phyloP scores from a whole-genome alignment of 805 yeast genomes.

The Lipomyces kockii region DNA sequence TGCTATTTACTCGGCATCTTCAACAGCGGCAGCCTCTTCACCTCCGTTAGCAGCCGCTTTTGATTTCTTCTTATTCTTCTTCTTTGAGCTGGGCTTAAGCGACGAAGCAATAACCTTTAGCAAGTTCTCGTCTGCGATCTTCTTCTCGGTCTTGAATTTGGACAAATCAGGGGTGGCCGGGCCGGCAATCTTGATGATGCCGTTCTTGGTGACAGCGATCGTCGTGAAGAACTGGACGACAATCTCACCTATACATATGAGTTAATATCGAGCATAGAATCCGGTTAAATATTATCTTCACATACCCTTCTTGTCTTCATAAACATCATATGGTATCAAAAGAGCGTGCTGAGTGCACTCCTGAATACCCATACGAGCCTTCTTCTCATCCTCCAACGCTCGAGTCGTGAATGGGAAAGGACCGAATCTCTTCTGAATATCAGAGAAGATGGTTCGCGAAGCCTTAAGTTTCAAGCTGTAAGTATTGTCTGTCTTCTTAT shows the following conservation, averaged over 20 bases:
- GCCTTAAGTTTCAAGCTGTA: slow-evolving; percentile 73
- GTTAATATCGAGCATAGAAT: slow-evolving; percentile 5
- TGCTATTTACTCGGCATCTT: slow-evolving; percentile 18
- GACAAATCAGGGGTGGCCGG: slow-evolving; percentile 52
- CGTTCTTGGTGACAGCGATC: slow-evolving; percentile 73
- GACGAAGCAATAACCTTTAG: slow-evolving; percentile 55
- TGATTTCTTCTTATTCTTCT: slow-evolving; percentile 48
- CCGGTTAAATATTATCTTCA: background rate
- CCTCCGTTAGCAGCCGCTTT: slow-evolving; percentile 33
- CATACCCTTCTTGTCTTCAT: slow-evolving; percentile 65
- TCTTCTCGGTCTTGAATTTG: slow-evolving; percentile 61
- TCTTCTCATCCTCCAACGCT: slow-evolving; percentile 68
- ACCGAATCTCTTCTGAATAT: slow-evolving; percentile 67
- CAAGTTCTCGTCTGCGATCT: slow-evolving; percentile 57
- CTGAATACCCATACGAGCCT: slow-evolving; percentile 72
- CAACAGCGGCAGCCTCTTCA: slow-evolving; percentile 16
- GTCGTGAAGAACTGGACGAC: slow-evolving; percentile 78
- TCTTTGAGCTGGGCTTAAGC: slow-evolving; percentile 56
- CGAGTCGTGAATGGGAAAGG: slow-evolving; percentile 73
- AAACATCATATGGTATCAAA: slow-evolving; percentile 68
- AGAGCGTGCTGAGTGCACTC: slow-evolving; percentile 73
- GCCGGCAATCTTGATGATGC: slow-evolving; percentile 68
- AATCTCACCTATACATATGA: slow-evolving; percentile 46
- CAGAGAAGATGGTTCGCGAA: slow-evolving; percentile 67
- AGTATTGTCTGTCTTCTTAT: slow-evolving; percentile 65